These are phyloP conservation scores for Haematococcus sp. DNA, from an alignment of 139 green algal genomes.

Conservation along the genomic window DNA sequence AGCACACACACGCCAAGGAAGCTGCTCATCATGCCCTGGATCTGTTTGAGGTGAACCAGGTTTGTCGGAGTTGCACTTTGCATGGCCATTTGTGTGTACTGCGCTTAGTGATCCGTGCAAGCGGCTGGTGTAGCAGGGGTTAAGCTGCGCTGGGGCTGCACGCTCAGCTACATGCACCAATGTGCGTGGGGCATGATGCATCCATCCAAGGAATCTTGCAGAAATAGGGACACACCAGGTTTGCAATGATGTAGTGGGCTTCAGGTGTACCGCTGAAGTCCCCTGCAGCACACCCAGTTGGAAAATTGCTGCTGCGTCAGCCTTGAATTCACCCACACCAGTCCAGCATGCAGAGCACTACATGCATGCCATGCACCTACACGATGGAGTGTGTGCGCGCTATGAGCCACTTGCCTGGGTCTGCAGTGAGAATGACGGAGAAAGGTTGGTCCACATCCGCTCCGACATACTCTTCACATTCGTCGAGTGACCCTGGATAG, in stretches of 20 bases:
- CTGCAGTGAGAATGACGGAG: slow-evolving; percentile 35
- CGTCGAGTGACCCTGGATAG: too few species aligned
- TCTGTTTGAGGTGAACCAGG: too few species aligned
- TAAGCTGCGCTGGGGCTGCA: too few species aligned
- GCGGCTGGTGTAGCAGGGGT: too few species aligned
- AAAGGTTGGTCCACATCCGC: not conserved
- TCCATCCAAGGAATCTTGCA: too few species aligned
- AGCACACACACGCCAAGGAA: too few species aligned
- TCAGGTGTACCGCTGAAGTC: slow-evolving; percentile 29
- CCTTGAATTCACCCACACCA: not conserved
- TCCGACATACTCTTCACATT: slow-evolving; percentile 24
- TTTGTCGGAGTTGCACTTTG: too few species aligned
- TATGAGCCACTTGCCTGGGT: slow-evolving; percentile 16
- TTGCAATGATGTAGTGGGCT: slow-evolving; percentile 38
- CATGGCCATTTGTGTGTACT: too few species aligned
- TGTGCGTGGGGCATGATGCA: too few species aligned
- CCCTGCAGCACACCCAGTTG: slow-evolving; percentile 1
- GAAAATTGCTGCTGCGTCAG: not conserved
- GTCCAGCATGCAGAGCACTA: not conserved
- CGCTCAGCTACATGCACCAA: too few species aligned
- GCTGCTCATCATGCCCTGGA: too few species aligned
- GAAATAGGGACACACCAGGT: slow-evolving; percentile 10
- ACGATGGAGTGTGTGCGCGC: not conserved
- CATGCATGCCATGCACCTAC: not conserved
- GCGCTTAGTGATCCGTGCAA: too few species aligned